Evolutionary conservation across 2,329 filamentous ascomycete genomes (phyloP).

Genomic region (Trichoderma pleuroti): DNA sequence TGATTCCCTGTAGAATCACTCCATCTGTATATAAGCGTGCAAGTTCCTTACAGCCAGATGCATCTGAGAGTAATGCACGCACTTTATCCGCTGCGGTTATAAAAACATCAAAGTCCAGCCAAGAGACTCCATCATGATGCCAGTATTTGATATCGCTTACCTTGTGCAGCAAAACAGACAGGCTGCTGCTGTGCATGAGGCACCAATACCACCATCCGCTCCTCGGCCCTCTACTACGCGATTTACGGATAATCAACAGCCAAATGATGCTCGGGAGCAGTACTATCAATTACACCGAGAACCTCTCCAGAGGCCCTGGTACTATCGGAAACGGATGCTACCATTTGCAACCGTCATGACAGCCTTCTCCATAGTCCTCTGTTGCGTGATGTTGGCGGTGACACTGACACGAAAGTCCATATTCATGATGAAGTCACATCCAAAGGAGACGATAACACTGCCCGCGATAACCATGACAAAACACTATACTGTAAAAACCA

Average conservation of each 20-base stretch:
- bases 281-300: slow-evolving; percentile 1
- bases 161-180: neutral
- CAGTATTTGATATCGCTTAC: neutral
- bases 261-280: neutral
- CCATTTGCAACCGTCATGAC: slow-evolving; percentile 6
- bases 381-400: slow-evolving; percentile 1
- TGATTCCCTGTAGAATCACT: neutral
- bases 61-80: neutral
- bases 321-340: slow-evolving; percentile 5
- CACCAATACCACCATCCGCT: neutral
- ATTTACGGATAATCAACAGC: neutral
- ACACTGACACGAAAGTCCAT: slow-evolving; percentile 5
- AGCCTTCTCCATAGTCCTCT: neutral
- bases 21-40: neutral
- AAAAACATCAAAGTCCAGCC: neutral
- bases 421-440: neutral
- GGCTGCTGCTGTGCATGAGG: neutral
- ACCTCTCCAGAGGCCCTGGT: neutral
- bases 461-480: neutral
- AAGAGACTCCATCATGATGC: neutral
- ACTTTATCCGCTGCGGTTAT: too few species aligned
- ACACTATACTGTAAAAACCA: neutral
- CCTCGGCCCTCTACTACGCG: neutral
- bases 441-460: neutral
- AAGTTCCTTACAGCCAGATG: neutral